Conservation (phyloP, 2,329 filamentous ascomycete species). For the Alternaria solani region DNA sequence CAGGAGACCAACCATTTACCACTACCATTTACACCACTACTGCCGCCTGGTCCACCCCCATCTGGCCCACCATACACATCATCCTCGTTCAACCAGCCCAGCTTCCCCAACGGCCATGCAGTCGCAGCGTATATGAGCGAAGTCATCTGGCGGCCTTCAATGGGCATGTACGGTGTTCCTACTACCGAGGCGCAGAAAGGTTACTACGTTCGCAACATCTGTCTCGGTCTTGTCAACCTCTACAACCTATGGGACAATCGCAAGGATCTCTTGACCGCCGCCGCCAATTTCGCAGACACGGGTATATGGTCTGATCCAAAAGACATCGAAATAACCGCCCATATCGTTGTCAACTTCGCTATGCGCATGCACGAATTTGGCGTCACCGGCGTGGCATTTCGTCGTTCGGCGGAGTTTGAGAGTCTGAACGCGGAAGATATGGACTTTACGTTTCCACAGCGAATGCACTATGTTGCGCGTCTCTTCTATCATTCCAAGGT, state of each 20-base stretch:
- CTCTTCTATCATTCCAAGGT: slow-evolving; percentile 10
- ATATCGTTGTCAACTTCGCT: background rate
- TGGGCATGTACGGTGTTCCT: background rate
- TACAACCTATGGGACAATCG: background rate
- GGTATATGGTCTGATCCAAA: background rate
- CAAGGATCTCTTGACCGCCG: background rate
- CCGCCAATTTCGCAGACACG: background rate
- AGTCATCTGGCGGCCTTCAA: background rate
- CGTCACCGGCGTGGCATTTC: slow-evolving; percentile 2
- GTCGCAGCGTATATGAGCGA: background rate
- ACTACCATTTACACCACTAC: background rate
- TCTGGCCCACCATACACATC: background rate
- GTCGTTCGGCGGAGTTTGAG: background rate
- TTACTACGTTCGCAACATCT: background rate
- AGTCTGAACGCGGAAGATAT: background rate
- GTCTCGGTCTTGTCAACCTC: background rate
- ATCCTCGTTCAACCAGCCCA: background rate
- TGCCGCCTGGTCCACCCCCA: background rate
- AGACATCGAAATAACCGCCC: slow-evolving; percentile 7
- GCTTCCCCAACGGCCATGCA: background rate
- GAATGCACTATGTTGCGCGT: slow-evolving; percentile 1
- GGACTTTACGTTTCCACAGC: slow-evolving; percentile 11
- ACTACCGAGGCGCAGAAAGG: background rate
- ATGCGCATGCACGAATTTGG: slow-evolving; percentile 2
- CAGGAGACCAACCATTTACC: background rate